Evolutionary conservation across 257 asterid species (phyloP), one percentile per base, ranked within the genome.

Genomic region (Echium plantagineum): DNA sequence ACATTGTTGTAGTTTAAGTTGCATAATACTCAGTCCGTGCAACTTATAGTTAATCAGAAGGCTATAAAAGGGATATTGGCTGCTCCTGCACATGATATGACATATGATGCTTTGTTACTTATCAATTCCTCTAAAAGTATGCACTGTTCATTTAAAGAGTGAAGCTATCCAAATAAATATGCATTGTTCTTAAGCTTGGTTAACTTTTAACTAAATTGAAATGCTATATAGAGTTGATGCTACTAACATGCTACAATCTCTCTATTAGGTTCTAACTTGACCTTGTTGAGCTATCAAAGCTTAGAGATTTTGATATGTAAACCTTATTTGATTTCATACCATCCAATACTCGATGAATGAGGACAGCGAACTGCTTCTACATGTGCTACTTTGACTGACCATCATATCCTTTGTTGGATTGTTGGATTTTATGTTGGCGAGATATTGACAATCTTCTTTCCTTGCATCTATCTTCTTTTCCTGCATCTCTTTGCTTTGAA

Each of bases 1-100:
- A 68, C 75, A 67, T 71, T 47, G 63, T 55, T 66, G 69, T 67
- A 59, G 17, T 38, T 71, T 60, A 60, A 67, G 59, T 60, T 20
- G 57, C 30, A 71, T 38, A 61, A 56, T 52, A 66, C 21, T 70
- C 21, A 21, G 19, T 4, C 48, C 46, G 30, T 56, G 52, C 21
- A 49, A 58, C 52, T 26, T 13, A 13, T 42, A 10, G 49, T 5
- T 42, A 3, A 42, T 13, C 49, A 42, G 16, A 42, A 12, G 49
- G 49, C 49, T 1, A 15, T 42, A 42, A 42, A 42, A 42, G 49
- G 49, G 49, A 42, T 10, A 4, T 42, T 42, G 49, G 49, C 12
- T 42, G 49, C 49, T 7, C 17, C 12, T 42, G 49, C 49, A 12
- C 17, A 42, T 42, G 49, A 0, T 42, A 3, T 42, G 2, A 1